These are phyloP conservation scores for Porcisia deanei DNA, from an alignment of 208 protist genomes.

Conservation along the genomic window DNA sequence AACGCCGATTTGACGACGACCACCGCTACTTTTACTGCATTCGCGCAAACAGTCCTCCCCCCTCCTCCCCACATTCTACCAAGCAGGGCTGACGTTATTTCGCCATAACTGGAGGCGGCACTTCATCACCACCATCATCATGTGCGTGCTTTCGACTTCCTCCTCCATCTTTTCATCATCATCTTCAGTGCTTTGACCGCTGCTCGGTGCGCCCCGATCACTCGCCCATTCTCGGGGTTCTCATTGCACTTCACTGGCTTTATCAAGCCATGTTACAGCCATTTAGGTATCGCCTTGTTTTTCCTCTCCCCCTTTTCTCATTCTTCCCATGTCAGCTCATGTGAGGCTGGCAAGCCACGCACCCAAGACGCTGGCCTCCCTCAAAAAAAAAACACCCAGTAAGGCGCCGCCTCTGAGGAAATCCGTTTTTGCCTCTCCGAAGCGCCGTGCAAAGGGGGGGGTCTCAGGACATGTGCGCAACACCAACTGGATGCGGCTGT, in stretches of 20 bases:
- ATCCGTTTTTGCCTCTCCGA: neutral
- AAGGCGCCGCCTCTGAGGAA: neutral
- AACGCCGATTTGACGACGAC: neutral
- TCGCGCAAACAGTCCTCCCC: too few species aligned
- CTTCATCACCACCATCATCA: too few species aligned
- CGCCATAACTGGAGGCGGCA: neutral
- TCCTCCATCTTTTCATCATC: neutral
- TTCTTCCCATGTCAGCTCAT: neutral
- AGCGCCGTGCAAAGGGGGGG: neutral
- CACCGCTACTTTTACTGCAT: neutral
- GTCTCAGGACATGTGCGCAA: neutral
- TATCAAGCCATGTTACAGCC: neutral
- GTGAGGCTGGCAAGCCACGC: neutral
- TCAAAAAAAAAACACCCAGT: neutral
- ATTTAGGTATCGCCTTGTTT: neutral
- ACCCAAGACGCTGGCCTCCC: neutral
- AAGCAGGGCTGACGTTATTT: neutral
- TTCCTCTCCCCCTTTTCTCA: too few species aligned
- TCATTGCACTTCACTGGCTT: neutral
- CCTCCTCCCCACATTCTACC: neutral
- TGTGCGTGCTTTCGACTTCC: neutral
- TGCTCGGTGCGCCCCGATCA: neutral
- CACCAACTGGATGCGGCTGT: constrained; percentile 28
- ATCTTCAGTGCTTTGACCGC: neutral
- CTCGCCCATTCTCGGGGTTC: neutral